Conservation (phyloP, 768 basidiomycete genomes). For the Tylopilus plumbeoviolaceoides region DNA sequence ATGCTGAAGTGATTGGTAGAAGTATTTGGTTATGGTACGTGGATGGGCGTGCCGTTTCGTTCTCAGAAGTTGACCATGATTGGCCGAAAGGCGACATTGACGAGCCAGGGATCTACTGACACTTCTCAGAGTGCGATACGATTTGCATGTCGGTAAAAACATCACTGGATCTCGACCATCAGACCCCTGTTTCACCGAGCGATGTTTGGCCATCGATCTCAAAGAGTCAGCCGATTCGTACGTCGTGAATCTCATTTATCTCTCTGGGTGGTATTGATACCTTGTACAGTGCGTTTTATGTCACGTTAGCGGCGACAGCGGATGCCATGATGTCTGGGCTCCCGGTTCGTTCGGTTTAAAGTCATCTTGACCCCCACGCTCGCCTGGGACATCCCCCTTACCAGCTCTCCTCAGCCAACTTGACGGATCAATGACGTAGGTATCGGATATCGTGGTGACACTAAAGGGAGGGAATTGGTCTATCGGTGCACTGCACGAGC, state of each 20-base stretch:
- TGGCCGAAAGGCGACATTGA: conserved; percentile 39
- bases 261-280: conserved; percentile 4
- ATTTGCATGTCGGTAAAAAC: background rate
- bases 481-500: conserved; percentile 56
- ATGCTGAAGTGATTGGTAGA: conserved; percentile 82
- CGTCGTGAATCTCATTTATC: conserved; percentile 23
- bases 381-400: conserved; percentile 41
- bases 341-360: conserved; percentile 47
- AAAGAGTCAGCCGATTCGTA: conserved; percentile 64
- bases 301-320: conserved; percentile 54
- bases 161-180: background rate
- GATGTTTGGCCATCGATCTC: conserved; percentile 59
- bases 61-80: background rate
- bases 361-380: conserved; percentile 65
- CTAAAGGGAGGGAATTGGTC: conserved; percentile 63
- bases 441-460: conserved; percentile 44
- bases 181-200: conserved; percentile 66
- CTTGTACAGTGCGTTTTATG: conserved; percentile 49
- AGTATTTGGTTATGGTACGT: conserved; percentile 73
- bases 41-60: background rate
- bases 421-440: conserved; percentile 13
- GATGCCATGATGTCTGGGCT: conserved; percentile 51
- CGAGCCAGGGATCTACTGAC: conserved; percentile 56
- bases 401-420: background rate
- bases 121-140: conserved; percentile 56